Conservation (phyloP, 306 rosid genomes). For the Quercus robur region DNA sequence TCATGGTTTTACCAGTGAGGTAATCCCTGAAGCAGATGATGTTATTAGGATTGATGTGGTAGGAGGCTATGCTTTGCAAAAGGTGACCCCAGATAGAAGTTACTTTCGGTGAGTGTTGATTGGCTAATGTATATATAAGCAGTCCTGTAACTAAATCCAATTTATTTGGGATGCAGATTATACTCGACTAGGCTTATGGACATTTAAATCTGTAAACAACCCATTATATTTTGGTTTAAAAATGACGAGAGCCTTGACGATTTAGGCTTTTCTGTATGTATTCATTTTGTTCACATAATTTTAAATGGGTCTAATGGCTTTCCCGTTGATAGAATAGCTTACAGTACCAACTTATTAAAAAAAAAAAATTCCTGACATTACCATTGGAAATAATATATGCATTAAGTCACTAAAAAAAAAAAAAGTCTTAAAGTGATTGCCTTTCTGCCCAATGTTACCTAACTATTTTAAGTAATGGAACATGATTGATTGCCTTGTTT, state of each 20-base stretch:
- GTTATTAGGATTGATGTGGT: conserved; percentile 75
- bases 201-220: not conserved
- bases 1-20: conserved; percentile 47
- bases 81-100: conserved; percentile 81
- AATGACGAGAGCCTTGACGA: not conserved
- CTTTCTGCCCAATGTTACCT: not conserved
- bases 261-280: not conserved
- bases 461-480: not conserved
- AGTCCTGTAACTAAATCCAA: not conserved
- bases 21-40: conserved; percentile 63
- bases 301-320: not conserved
- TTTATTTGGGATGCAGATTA: not conserved
- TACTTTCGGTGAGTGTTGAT: conserved; percentile 73
- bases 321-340: not conserved
- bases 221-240: not conserved
- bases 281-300: not conserved
- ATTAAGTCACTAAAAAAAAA: too few relatives aligned
- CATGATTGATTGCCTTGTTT: not conserved
- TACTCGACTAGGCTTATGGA: not conserved
- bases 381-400: not conserved
- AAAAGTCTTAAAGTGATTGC: not conserved
- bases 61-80: conserved; percentile 94
- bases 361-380: not conserved
- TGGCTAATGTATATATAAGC: not conserved
- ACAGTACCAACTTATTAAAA: not conserved